Percentiles rank a stretch among this genome's conserved stretches.
Evolutionary conservation across 1,139 yeast genomes (phyloP).

Genomic region (Scheffersomyces stambukii): DNA sequence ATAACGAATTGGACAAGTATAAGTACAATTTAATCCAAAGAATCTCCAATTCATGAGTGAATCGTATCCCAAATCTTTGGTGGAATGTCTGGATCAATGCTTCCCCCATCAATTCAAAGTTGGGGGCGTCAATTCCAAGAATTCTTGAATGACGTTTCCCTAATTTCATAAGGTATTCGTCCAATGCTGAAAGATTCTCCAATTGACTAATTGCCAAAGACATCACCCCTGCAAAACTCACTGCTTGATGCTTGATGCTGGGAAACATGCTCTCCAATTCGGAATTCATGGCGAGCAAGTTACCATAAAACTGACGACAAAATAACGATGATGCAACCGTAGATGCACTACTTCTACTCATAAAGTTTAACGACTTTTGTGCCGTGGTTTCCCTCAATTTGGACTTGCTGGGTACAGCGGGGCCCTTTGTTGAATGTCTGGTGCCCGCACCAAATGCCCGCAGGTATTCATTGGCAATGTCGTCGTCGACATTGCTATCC

Average conservation of each 20-base stretch:
- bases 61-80: conserved; percentile 53
- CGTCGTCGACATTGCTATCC: conserved; percentile 2
- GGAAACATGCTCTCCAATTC: conserved; percentile 57
- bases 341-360: conserved; percentile 17
- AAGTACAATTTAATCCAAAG: conserved; percentile 70
- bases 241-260: conserved; percentile 66
- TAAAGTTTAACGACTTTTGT: no score
- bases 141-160: conserved; percentile 78
- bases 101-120: conserved; percentile 75
- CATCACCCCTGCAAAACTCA: conserved; percentile 76
- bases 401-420: conserved; percentile 3
- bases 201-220: conserved; percentile 53
- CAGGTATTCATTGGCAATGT: conserved; percentile 7
- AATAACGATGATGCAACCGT: conserved; percentile 47
- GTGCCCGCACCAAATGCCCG: conserved; percentile 1
- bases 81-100: conserved; percentile 71
- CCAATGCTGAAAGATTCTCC: conserved; percentile 40
- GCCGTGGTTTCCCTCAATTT: no score
- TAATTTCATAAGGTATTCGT: conserved; percentile 56
- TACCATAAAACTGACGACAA: conserved; percentile 61
- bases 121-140: conserved; percentile 67
- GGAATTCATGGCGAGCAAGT: conserved; percentile 51
- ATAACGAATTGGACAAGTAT: conserved; percentile 60
- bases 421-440: conserved; percentile 8
- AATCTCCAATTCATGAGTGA: conserved; percentile 50